phyloP scores from a whole-genome alignment of 1,284 basidiomycete species.

The Puccinia triticina region DNA sequence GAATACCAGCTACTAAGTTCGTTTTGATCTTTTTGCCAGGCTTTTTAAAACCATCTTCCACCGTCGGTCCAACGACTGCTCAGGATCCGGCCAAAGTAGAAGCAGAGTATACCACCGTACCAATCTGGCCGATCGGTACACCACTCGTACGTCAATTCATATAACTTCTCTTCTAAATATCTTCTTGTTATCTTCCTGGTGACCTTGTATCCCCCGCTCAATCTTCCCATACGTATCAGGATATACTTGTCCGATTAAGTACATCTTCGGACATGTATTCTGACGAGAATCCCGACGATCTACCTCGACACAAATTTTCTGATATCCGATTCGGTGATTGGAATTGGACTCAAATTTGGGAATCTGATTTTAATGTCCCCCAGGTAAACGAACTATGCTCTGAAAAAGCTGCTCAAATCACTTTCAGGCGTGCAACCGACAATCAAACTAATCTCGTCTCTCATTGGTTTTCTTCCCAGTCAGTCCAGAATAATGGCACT shows the following conservation, averaged over 20 bases:
- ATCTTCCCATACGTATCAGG: background rate
- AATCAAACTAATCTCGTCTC: background rate
- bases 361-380: conserved; percentile 74
- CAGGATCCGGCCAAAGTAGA: conserved; percentile 12
- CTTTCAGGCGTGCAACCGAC: background rate
- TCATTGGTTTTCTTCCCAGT: conserved; percentile 62
- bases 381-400: conserved; percentile 63
- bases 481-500: conserved; percentile 71
- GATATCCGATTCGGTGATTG: conserved; percentile 82
- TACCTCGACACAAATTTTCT: conserved; percentile 76
- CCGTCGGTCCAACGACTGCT: background rate
- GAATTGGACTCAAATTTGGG: conserved; percentile 69
- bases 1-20: background rate
- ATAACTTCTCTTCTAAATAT: background rate
- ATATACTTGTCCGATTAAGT: conserved; percentile 75
- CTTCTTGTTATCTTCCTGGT: background rate
- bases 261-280: conserved; percentile 68
- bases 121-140: conserved; percentile 62
- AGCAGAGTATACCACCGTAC: conserved; percentile 51
- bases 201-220: background rate
- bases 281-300: conserved; percentile 61
- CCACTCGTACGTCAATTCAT: conserved; percentile 55
- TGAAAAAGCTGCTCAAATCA: background rate
- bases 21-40: background rate
- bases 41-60: conserved; percentile 14